Conservation (phyloP, 306 rosid species). For the Prunus kanzakura region DNA sequence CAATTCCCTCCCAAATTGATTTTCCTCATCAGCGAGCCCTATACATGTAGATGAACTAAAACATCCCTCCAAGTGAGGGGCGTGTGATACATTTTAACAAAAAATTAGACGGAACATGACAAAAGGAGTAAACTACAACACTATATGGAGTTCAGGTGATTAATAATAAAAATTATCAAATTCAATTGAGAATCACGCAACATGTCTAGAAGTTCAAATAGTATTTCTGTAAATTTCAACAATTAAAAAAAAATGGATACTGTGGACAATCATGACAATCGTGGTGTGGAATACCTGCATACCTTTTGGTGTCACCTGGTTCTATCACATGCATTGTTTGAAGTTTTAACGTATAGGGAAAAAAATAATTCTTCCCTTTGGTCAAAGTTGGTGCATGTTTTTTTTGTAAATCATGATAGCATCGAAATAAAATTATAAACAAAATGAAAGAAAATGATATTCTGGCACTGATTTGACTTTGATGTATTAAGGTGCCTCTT, state of each 20-base stretch:
- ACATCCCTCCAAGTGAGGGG: too few species aligned
- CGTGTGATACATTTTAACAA: too few species aligned
- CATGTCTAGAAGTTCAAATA: too few species aligned
- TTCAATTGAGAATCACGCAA: too few species aligned
- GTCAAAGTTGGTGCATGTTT: conserved; percentile 1
- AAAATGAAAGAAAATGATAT: background rate
- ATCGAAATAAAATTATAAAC: background rate
- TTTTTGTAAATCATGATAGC: background rate
- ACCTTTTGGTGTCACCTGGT: conserved; percentile 24
- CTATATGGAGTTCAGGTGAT: too few species aligned
- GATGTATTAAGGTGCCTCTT: background rate
- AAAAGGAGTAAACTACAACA: too few species aligned
- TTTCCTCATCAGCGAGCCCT: too few species aligned
- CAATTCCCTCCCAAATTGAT: too few species aligned
- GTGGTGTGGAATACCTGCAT: conserved; percentile 33
- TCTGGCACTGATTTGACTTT: background rate
- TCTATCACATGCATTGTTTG: background rate
- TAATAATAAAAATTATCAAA: too few species aligned
- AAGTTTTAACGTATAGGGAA: background rate
- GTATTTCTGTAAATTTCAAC: too few species aligned
- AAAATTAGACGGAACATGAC: too few species aligned
- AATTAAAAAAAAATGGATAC: background rate
- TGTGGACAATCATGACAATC: conserved; percentile 37
- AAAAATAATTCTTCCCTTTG: background rate
- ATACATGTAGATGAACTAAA: too few species aligned